Percentiles rank a stretch among this genome's conserved stretches.
Evolutionary conservation across 2,329 filamentous ascomycete genomes (phyloP).

Genomic region (Curvularia sp.): DNA sequence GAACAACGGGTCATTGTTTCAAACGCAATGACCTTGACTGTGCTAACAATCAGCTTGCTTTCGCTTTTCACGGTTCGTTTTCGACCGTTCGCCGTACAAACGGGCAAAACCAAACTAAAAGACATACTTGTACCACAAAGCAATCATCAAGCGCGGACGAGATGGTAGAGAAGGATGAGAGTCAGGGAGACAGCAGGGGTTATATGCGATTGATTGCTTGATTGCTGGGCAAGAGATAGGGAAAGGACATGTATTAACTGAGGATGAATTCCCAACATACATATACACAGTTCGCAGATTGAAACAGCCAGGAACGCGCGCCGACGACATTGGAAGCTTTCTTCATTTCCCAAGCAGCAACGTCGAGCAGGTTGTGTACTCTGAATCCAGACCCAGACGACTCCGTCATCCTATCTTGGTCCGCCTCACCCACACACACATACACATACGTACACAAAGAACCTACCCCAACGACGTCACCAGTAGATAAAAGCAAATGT

Average conservation of each 20-base stretch:
- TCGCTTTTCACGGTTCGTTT: not conserved
- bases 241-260: not conserved
- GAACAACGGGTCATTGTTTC: not conserved
- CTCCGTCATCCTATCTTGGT: too few species aligned
- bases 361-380: not conserved
- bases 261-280: not conserved
- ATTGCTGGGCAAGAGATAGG: not conserved
- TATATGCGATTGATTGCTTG: not conserved
- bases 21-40: not conserved
- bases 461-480: too few species aligned
- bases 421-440: too few species aligned
- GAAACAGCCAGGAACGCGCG: not conserved
- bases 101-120: not conserved
- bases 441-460: too few species aligned
- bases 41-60: not conserved
- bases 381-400: too few species aligned
- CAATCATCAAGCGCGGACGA: not conserved
- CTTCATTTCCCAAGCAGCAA: not conserved
- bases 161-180: not conserved
- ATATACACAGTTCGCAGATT: not conserved
- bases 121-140: not conserved
- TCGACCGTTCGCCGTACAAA: not conserved
- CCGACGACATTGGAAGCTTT: not conserved
- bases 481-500: constrained; percentile 25
- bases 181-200: not conserved